Conservation (phyloP, 2,329 filamentous ascomycete genomes). For the Beauveria scarabaeidicola region DNA sequence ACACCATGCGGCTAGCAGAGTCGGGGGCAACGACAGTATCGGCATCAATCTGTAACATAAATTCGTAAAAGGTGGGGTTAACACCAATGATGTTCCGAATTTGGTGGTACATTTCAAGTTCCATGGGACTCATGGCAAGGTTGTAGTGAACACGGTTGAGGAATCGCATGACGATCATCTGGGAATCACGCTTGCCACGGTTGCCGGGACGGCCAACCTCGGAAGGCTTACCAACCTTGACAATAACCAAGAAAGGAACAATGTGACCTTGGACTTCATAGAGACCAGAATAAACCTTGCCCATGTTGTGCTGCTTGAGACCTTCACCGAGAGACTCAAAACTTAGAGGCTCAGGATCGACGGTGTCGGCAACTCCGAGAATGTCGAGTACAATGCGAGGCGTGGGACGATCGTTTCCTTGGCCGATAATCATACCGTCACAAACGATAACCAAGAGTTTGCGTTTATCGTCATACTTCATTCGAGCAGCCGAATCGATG, state of each 20-base stretch:
- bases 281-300: constrained; percentile 93
- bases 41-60: constrained; percentile 90
- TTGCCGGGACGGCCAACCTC: constrained; percentile 93
- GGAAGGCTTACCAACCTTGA: constrained; percentile 96
- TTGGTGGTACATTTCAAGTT: constrained; percentile 97
- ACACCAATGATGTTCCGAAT: constrained; percentile 98
- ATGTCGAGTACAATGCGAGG: constrained; percentile 96
- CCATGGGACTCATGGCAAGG: constrained; percentile 86
- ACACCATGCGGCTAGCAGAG: constrained; percentile 84
- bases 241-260: constrained; percentile 91
- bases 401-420: constrained; percentile 93
- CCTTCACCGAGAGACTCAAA: constrained; percentile 96
- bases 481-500: constrained; percentile 89
- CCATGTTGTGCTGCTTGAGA: constrained; percentile 98
- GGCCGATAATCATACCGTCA: constrained; percentile 98
- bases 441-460: constrained; percentile 90
- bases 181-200: constrained; percentile 97
- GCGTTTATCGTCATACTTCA: constrained; percentile 97
- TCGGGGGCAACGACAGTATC: constrained; percentile 90
- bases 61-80: constrained; percentile 97
- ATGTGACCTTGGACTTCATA: constrained; percentile 98
- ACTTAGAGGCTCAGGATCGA: constrained; percentile 91
- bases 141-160: constrained; percentile 99
- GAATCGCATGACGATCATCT: constrained; percentile 98
- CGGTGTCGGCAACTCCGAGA: constrained; percentile 83